phyloP scores from a whole-genome alignment of 495 filamentous ascomycete genomes.

The Thermothielavioides terrestris region DNA sequence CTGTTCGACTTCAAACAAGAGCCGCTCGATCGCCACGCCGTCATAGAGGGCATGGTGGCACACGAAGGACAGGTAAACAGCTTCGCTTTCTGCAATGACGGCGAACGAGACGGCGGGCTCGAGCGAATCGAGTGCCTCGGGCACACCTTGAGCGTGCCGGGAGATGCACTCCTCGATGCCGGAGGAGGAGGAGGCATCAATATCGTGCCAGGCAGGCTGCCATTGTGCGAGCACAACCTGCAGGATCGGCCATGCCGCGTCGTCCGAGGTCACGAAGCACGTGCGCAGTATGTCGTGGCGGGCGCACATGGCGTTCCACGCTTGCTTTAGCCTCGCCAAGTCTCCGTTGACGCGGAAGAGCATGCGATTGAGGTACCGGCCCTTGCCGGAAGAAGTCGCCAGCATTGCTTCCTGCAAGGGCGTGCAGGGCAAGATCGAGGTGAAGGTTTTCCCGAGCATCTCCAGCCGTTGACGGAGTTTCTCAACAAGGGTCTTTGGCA shows the following conservation, averaged over 20 bases:
- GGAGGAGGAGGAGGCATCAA: constrained; percentile 4
- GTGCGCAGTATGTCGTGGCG: constrained; percentile 60
- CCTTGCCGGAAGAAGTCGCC: constrained; percentile 35
- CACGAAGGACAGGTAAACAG: constrained; percentile 47
- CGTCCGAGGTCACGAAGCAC: constrained; percentile 48
- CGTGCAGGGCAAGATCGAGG: constrained; percentile 63
- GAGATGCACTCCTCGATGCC: constrained; percentile 18
- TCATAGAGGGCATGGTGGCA: constrained; percentile 78
- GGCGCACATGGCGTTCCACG: constrained; percentile 45
- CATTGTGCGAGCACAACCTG: constrained; percentile 47
- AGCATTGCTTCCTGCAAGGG: constrained; percentile 79
- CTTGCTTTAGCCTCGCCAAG: constrained; percentile 15
- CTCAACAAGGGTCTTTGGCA: constrained; percentile 31
- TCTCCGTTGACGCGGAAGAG: constrained; percentile 28
- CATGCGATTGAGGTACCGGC: constrained; percentile 38
- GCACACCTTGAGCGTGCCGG: constrained; percentile 20
- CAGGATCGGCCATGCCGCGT: constrained; percentile 42
- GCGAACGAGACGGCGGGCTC: constrained; percentile 34
- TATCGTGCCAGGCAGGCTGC: constrained; percentile 25
- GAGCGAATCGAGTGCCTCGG: constrained; percentile 22
- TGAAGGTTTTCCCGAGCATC: constrained; percentile 28
- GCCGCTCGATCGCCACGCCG: constrained; percentile 54
- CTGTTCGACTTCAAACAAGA: constrained; percentile 58
- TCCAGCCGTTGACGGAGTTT: constrained; percentile 27
- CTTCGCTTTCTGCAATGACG: constrained; percentile 14